Percentiles rank a stretch among this genome's conserved stretches.
Conservation (phyloP, 495 filamentous ascomycete species). For the Pseudevernia furfuracea region DNA sequence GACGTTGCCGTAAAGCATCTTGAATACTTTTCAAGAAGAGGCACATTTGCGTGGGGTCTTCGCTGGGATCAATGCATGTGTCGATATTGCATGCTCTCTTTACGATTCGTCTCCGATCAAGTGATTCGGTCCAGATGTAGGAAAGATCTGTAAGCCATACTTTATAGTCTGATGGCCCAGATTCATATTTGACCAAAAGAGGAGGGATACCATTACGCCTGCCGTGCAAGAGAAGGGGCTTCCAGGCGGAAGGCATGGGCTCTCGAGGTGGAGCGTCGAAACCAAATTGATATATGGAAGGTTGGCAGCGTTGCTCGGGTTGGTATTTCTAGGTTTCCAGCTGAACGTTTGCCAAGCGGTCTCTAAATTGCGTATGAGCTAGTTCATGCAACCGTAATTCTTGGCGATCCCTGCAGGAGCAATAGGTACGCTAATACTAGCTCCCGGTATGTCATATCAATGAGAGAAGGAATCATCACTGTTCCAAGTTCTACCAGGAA, state of each 20-base stretch:
- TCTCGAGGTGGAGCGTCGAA: conserved; percentile 5
- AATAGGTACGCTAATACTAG: not conserved
- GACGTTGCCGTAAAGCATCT: conserved; percentile 46
- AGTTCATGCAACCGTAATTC: not conserved
- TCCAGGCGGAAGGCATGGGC: conserved; percentile 40
- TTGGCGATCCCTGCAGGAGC: not conserved
- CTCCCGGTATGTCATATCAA: not conserved
- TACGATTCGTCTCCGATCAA: conserved; percentile 57
- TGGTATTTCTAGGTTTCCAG: too few species aligned
- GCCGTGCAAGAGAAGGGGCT: conserved; percentile 27
- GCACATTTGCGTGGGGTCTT: conserved; percentile 60
- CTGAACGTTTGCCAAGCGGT: not conserved
- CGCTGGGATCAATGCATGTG: conserved; percentile 79
- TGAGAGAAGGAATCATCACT: not conserved
- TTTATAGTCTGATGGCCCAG: conserved; percentile 53
- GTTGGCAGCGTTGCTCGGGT: too few species aligned
- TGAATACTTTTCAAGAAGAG: conserved; percentile 68
- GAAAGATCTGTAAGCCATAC: conserved; percentile 77
- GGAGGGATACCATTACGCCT: conserved; percentile 34
- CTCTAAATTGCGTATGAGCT: not conserved
- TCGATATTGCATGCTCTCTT: conserved; percentile 55
- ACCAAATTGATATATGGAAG: too few species aligned
- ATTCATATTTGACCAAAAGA: conserved; percentile 47
- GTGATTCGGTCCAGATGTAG: conserved; percentile 70
- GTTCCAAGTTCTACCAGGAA: not conserved